phyloP scores from a whole-genome alignment of 495 filamentous ascomycete species.

The Xylaria castorea region DNA sequence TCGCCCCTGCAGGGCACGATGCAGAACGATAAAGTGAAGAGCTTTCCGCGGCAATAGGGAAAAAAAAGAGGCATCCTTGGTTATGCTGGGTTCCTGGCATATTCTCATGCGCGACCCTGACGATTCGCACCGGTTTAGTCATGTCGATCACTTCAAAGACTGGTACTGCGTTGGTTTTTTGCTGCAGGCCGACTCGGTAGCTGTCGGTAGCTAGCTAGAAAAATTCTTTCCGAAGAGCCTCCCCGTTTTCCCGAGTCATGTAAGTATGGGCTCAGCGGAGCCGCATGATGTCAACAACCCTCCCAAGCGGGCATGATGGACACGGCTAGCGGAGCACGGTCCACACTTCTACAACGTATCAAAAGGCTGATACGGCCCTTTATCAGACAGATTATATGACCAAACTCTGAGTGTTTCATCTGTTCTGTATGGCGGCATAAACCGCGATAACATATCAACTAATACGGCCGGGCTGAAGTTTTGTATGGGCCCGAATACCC shows the following conservation, averaged over 20 bases:
- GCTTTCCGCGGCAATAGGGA: neutral
- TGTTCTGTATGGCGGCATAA: constrained; percentile 8
- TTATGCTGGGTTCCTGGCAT: neutral
- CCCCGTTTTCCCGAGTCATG: constrained; percentile 23
- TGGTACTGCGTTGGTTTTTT: constrained; percentile 10
- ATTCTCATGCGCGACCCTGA: neutral
- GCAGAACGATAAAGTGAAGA: neutral
- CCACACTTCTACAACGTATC: constrained; percentile 13
- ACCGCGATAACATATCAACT: constrained; percentile 12
- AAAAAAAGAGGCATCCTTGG: neutral
- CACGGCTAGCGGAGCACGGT: constrained; percentile 15
- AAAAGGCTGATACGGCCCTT: constrained; percentile 9
- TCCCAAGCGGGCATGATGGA: constrained; percentile 15
- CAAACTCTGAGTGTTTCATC: constrained; percentile 26
- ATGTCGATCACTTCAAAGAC: constrained; percentile 15
- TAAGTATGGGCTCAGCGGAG: constrained; percentile 20
- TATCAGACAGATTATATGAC: neutral
- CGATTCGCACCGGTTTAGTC: constrained; percentile 10
- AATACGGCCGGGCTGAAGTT: constrained; percentile 4
- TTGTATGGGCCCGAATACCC: constrained; percentile 17
- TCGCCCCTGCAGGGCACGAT: constrained; percentile 3
- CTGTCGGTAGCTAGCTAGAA: constrained; percentile 12
- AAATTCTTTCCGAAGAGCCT: constrained; percentile 20
- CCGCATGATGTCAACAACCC: constrained; percentile 28
- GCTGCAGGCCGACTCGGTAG: constrained; percentile 13